These are phyloP conservation scores for Coemansia sp. DNA, from an alignment of 192 early-diverging fungal genomes.

Conservation along the genomic window DNA sequence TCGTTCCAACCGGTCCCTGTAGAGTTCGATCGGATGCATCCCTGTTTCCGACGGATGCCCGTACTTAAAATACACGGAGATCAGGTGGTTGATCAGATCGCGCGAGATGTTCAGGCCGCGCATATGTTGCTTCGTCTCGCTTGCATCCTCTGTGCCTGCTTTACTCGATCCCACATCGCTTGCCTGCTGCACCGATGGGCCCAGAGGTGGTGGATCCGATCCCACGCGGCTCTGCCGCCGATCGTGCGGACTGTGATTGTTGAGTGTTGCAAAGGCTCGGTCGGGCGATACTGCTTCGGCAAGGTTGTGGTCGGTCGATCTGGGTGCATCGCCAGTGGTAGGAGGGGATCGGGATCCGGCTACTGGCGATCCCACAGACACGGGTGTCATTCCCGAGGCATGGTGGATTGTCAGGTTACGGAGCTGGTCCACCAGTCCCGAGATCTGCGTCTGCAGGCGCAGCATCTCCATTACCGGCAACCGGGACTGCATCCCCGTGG, in stretches of 20 bases:
- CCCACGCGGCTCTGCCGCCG: not conserved
- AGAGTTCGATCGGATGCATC: slow-evolving; percentile 52
- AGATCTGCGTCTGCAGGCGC: slow-evolving; percentile 51
- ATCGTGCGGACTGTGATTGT: not conserved
- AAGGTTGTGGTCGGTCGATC: not conserved
- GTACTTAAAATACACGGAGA: slow-evolving; percentile 44
- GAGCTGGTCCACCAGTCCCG: slow-evolving; percentile 43
- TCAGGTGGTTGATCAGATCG: slow-evolving; percentile 48
- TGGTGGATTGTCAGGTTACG: slow-evolving; percentile 42
- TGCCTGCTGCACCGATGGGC: not conserved
- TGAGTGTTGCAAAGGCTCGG: not conserved
- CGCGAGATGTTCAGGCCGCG: slow-evolving; percentile 35
- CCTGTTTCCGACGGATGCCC: slow-evolving; percentile 47
- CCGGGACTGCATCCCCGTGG: too few relatives aligned
- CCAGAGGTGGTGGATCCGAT: not conserved
- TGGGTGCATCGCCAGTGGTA: not conserved
- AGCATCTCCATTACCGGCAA: slow-evolving; percentile 52
- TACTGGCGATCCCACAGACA: not conserved
- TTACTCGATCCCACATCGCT: not conserved
- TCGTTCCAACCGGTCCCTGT: slow-evolving; percentile 40
- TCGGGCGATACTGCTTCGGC: not conserved
- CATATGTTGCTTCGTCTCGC: not conserved
- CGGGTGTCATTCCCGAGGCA: slow-evolving; percentile 22
- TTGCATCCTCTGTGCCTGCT: not conserved
- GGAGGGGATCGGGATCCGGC: not conserved